Base-by-base conservation (phyloP, 371 early-diverging fungal species). In the Actinomucor elegans region DNA sequence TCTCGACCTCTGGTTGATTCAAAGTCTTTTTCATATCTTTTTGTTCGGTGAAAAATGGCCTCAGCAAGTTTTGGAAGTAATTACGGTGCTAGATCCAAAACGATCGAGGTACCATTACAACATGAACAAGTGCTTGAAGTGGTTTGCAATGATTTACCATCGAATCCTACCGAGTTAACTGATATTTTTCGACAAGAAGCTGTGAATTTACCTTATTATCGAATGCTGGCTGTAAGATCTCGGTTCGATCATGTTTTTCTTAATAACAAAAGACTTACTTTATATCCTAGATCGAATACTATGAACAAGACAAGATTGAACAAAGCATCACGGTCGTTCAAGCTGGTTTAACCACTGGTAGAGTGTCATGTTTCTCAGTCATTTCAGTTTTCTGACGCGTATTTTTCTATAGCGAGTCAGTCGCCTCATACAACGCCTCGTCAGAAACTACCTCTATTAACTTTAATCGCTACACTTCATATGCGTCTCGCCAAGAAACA, bases 101-200 rank as follows among this genome's bases (percentile, higher is more conserved):
- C 88, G 4, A 87, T 93, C 50, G 93, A 93, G 68, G 89, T 93
- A 29, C 92, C 91, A 18, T 65, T 93, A 26, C 80, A 86, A 52
- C 86, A 84, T 34, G 88, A 88, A 51, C 83, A 88, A 69, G 87
- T 92, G 5, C 69, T 93, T 38, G 91, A 89, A 63, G 90, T 93
- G 33, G 87, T 88, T 24, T 86, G 91, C 58, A 74, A 79, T 23
- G 90, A 88, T 66, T 69, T 92, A 18, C 85, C 84, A 0, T 71
- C 64, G 21, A 78, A 85, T 48, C 83, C 87, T 9, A 74, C 77
- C 18, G 88, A 89, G 47, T 79, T 94, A 27, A 86, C 90, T 38
- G 83, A 84, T 37, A 92, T 94, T 52, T 80, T 94, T 36, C 82
- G 75, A 32, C 78, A 85, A 47, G 94, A 94, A 59, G 70, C 72